phyloP scores from a whole-genome alignment of 106 monocot species.

The Iris macrosiphon region DNA sequence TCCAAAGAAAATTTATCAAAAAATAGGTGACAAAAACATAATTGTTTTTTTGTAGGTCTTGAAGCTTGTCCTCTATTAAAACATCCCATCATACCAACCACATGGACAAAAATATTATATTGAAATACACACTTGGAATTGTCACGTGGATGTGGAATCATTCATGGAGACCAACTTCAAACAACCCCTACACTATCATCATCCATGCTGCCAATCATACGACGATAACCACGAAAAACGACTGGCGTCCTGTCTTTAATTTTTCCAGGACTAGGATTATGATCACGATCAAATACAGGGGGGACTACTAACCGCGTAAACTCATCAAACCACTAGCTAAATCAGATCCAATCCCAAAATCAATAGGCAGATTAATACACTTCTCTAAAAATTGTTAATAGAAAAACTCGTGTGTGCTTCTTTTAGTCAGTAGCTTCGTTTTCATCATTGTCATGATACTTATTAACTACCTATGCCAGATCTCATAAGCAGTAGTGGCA shows the following conservation, averaged over 20 bases:
- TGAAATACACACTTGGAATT: no score
- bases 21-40: no score
- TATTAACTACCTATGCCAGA: neutral
- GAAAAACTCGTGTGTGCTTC: constrained; percentile 54
- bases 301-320: neutral
- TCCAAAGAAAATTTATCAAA: no score
- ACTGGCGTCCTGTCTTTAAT: constrained; percentile 26
- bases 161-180: no score
- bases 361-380: constrained; percentile 26
- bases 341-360: constrained; percentile 34
- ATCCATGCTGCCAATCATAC: constrained; percentile 9
- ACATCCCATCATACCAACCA: no score
- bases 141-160: no score
- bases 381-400: constrained; percentile 25
- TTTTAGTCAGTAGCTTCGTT: constrained; percentile 16
- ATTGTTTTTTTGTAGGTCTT: no score
- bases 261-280: constrained; percentile 32
- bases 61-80: no score
- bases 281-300: constrained; percentile 3
- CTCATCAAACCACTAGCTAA: constrained; percentile 20
- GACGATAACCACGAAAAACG: constrained; percentile 19
- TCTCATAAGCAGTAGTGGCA: constrained; percentile 37
- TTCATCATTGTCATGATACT: constrained; percentile 9
- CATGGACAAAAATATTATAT: no score
- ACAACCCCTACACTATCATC: no score